phyloP scores from a whole-genome alignment of 805 yeast genomes.

The Saturnispora hagleri region DNA sequence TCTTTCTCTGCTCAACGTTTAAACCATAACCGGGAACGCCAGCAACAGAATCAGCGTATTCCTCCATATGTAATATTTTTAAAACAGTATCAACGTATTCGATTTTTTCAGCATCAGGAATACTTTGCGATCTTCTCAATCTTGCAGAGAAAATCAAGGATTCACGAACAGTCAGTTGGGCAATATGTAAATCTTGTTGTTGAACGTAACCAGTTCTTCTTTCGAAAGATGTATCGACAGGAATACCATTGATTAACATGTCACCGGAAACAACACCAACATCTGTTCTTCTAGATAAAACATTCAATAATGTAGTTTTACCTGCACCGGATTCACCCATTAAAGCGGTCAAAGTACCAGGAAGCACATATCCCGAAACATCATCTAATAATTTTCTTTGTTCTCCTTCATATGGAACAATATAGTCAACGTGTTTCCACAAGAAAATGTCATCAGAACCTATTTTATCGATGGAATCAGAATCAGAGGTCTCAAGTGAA shows the following conservation, averaged over 20 bases:
- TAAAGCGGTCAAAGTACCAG: constrained; percentile 50
- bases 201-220: constrained; percentile 51
- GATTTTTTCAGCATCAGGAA: constrained; percentile 32
- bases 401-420: constrained; percentile 39
- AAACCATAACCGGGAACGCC: constrained; percentile 41
- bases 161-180: constrained; percentile 43
- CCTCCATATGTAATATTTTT: constrained; percentile 33
- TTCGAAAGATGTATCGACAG: constrained; percentile 39
- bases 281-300: constrained; percentile 41
- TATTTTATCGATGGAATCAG: constrained; percentile 39
- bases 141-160: constrained; percentile 39
- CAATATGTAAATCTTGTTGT: constrained; percentile 45
- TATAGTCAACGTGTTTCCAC: constrained; percentile 56
- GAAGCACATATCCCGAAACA: constrained; percentile 37
- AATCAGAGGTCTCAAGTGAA: constrained; percentile 36
- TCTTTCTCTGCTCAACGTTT: constrained; percentile 47
- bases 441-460: constrained; percentile 41
- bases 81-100: constrained; percentile 37
- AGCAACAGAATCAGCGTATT: constrained; percentile 43
- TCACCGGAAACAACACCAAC: constrained; percentile 51
- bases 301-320: constrained; percentile 49
- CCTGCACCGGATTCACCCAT: constrained; percentile 66
- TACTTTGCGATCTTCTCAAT: constrained; percentile 38
- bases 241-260: constrained; percentile 45
- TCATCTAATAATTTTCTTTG: constrained; percentile 34